These are phyloP conservation scores for Hirschioporus abietinus DNA, from an alignment of 768 basidiomycete genomes.

Conservation along the genomic window DNA sequence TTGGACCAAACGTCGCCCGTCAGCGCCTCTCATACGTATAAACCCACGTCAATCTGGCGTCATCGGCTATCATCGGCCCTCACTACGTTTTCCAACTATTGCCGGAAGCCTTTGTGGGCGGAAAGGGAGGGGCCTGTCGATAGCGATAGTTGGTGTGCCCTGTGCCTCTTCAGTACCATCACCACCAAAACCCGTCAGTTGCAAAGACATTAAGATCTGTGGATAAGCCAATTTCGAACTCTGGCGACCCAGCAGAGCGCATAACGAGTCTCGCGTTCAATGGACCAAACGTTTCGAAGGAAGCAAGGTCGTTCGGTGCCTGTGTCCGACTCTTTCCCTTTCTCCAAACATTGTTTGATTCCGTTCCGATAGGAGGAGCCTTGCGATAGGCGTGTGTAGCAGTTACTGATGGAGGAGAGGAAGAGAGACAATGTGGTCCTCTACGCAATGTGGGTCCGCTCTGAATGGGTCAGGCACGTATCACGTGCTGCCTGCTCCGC, in stretches of 20 bases:
- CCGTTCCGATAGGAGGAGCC: too few species aligned
- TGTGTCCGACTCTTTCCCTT: background rate
- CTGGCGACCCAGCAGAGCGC: background rate
- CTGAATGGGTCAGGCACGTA: too few species aligned
- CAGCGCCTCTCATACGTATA: constrained; percentile 31
- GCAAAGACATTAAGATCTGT: constrained; percentile 57
- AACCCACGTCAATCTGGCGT: constrained; percentile 45
- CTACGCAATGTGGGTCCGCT: too few species aligned
- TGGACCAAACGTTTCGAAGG: constrained; percentile 40
- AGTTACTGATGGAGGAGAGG: too few species aligned
- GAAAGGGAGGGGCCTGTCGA: too few species aligned
- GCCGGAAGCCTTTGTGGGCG: constrained; percentile 50
- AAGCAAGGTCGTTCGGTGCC: constrained; percentile 34
- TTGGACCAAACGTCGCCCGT: background rate
- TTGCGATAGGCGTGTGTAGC: too few species aligned
- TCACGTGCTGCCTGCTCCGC: too few species aligned
- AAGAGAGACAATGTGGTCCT: too few species aligned
- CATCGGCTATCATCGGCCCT: too few species aligned
- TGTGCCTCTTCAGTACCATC: constrained; percentile 58
- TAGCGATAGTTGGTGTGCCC: constrained; percentile 64
- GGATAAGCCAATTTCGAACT: constrained; percentile 22
- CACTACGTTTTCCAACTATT: too few species aligned
- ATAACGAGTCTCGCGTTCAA: too few species aligned
- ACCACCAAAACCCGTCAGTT: constrained; percentile 47
- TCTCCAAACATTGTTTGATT: background rate